Evolutionary conservation across 176 grass and related monocot species (phyloP).

Genomic region (Raddia distichophylla): DNA sequence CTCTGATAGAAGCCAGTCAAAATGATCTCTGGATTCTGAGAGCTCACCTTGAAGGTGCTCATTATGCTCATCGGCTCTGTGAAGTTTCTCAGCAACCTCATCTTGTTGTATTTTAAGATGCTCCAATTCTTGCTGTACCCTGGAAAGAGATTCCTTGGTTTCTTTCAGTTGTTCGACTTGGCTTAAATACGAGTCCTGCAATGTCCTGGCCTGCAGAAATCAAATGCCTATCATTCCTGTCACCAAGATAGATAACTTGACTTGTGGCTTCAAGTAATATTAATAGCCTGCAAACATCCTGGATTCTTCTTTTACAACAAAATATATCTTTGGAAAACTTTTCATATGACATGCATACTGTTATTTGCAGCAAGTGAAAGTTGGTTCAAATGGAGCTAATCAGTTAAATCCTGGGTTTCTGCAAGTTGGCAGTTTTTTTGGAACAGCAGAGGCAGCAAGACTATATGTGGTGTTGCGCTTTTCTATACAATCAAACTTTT

Average conservation of each 20-base stretch:
- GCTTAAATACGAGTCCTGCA: constrained; percentile 33
- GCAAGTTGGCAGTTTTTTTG: not conserved
- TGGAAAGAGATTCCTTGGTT: constrained; percentile 40
- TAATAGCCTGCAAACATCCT: not conserved
- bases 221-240: not conserved
- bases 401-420: not conserved
- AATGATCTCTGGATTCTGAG: constrained; percentile 39
- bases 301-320: not conserved
- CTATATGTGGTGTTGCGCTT: not conserved
- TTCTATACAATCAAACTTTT: constrained; percentile 9
- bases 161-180: constrained; percentile 16
- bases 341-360: constrained; percentile 7
- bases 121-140: constrained; percentile 37
- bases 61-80: constrained; percentile 35
- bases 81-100: constrained; percentile 35
- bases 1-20: constrained; percentile 40
- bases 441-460: not conserved
- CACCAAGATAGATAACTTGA: constrained; percentile 12
- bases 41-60: constrained; percentile 39
- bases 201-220: constrained; percentile 41
- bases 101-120: constrained; percentile 23
- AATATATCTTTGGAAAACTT: not conserved
- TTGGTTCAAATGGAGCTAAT: not conserved
- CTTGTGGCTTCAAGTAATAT: constrained; percentile 3
- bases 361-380: not conserved